These are phyloP conservation scores for Plasmopara muralis DNA, from an alignment of 352 stramenopile species.

Conservation along the genomic window DNA sequence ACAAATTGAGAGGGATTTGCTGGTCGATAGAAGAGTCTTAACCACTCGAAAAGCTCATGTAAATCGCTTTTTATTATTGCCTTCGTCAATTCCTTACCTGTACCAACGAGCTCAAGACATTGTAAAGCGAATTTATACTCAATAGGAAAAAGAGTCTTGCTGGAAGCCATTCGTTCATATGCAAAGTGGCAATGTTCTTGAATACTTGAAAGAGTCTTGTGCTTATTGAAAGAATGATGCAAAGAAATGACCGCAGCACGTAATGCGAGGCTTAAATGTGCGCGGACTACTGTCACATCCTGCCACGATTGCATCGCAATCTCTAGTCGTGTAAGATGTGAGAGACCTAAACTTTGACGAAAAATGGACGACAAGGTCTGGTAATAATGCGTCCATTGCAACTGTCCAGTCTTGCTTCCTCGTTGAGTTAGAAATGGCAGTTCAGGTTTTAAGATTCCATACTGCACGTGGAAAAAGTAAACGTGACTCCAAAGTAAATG, in stretches of 20 bases:
- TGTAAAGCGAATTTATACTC: constrained; percentile 51
- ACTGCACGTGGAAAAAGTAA: constrained; percentile 58
- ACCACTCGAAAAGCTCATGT: constrained; percentile 33
- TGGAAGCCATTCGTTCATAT: constrained; percentile 29
- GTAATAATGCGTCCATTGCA: constrained; percentile 29
- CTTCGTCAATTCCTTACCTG: constrained; percentile 23
- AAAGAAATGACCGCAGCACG: constrained; percentile 23
- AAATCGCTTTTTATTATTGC: constrained; percentile 24
- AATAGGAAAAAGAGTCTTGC: constrained; percentile 47
- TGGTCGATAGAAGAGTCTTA: constrained; percentile 66
- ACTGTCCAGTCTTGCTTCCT: constrained; percentile 9
- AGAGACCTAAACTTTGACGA: constrained; percentile 15
- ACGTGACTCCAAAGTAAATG: constrained; percentile 35
- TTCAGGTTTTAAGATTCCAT: constrained; percentile 34
- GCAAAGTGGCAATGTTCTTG: constrained; percentile 27
- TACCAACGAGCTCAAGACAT: constrained; percentile 34
- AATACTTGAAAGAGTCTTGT: constrained; percentile 16
- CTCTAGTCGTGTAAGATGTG: constrained; percentile 28
- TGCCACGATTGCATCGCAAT: constrained; percentile 33
- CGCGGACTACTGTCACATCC: constrained; percentile 33
- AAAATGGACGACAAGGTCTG: constrained; percentile 20
- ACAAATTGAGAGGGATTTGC: constrained; percentile 49
- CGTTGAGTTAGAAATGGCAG: constrained; percentile 5
- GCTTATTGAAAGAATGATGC: constrained; percentile 13
- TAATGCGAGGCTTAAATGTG: constrained; percentile 33